Conservation (phyloP, 2,329 filamentous ascomycete genomes). For the Leptographium radiaticola region DNA sequence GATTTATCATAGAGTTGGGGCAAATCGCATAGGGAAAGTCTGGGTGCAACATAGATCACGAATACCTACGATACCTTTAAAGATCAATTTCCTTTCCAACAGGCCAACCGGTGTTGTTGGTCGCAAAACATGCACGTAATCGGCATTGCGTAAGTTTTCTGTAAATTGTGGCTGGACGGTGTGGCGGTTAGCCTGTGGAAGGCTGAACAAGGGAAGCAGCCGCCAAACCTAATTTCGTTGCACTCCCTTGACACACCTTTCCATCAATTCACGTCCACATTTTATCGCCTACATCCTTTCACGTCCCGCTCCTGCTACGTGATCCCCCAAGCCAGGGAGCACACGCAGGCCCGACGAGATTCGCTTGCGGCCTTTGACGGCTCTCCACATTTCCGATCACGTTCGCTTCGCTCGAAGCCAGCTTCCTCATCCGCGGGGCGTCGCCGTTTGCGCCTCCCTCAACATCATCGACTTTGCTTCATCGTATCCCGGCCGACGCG, state of each 20-base stretch:
- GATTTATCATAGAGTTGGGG: conserved; percentile 10
- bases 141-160: no score
- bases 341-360: neutral
- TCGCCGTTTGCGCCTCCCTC: neutral
- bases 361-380: neutral
- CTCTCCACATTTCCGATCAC: neutral
- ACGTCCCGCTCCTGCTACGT: neutral
- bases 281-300: neutral
- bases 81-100: neutral
- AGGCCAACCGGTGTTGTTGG: no score
- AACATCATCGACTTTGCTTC: neutral
- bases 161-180: neutral
- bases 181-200: neutral
- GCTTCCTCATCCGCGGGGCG: neutral
- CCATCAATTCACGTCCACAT: neutral
- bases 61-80: neutral
- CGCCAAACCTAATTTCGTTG: neutral
- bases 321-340: neutral
- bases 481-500: neutral
- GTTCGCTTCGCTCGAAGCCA: neutral
- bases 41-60: neutral
- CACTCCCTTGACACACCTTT: neutral
- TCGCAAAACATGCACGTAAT: no score
- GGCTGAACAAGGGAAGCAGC: neutral
- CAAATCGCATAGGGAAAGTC: neutral